These are phyloP conservation scores for Populus simonii DNA, from an alignment of 345 rosid species.

Conservation along the genomic window DNA sequence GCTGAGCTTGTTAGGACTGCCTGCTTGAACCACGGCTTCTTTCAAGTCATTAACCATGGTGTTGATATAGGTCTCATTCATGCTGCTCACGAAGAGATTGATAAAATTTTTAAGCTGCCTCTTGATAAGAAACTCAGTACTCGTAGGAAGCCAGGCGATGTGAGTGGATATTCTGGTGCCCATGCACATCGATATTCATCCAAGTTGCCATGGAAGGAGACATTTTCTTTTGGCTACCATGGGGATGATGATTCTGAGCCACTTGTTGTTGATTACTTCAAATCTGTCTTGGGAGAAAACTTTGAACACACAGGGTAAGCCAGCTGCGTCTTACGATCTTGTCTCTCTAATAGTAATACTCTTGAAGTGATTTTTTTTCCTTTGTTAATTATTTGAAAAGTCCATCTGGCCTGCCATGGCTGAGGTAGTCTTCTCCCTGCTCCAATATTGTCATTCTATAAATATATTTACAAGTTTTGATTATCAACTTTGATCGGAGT, in stretches of 20 bases:
- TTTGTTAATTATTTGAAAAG: background rate
- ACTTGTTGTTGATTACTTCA: conserved; percentile 40
- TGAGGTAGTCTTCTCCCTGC: background rate
- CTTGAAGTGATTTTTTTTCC: background rate
- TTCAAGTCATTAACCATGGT: conserved; percentile 58
- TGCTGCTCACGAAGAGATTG: conserved; percentile 36
- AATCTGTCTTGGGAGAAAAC: conserved; percentile 41
- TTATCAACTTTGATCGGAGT: too few relatives aligned
- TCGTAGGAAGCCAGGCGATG: conserved; percentile 31
- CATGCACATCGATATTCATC: conserved; percentile 49
- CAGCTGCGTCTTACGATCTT: background rate
- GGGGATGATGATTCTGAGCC: conserved; percentile 11
- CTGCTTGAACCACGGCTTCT: conserved; percentile 56
- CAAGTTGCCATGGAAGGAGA: conserved; percentile 71
- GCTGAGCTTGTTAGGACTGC: conserved; percentile 39
- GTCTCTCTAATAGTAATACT: background rate
- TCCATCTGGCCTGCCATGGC: background rate
- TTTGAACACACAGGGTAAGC: conserved; percentile 47
- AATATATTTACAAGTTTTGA: background rate
- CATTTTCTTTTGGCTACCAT: conserved; percentile 38
- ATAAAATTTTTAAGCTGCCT: conserved; percentile 41
- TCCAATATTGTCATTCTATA: background rate
- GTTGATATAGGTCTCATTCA: conserved; percentile 36
- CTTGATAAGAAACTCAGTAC: conserved; percentile 35
- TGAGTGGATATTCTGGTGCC: conserved; percentile 50